Evolutionary conservation across 2,329 filamentous ascomycete genomes (phyloP).

Genomic region (Atkinsonella hypoxylon): DNA sequence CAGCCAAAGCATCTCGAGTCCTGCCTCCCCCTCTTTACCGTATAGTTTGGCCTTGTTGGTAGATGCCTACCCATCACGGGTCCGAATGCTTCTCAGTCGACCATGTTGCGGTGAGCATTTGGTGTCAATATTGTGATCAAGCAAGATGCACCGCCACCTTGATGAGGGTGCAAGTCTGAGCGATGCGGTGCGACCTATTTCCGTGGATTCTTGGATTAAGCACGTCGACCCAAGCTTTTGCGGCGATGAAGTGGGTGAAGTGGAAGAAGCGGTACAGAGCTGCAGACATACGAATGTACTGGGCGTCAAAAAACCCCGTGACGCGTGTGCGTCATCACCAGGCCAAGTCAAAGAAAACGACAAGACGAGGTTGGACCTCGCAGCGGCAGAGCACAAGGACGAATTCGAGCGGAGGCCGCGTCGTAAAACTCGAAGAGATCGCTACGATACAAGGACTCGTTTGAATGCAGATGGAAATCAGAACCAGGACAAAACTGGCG

Average conservation of each 20-base stretch:
- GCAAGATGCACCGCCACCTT: not conserved
- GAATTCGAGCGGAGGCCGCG: constrained; percentile 9
- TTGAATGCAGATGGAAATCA: not conserved
- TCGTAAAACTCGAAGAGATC: constrained; percentile 10
- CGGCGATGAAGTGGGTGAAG: not conserved
- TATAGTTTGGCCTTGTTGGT: too few species aligned
- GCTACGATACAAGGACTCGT: constrained; percentile 7
- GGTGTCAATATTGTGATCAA: not conserved
- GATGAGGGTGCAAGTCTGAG: not conserved
- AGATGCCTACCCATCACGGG: too few species aligned
- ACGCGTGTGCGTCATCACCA: too few species aligned
- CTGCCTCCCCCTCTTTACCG: too few species aligned
- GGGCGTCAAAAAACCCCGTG: too few species aligned
- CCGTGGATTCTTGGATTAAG: constrained; percentile 1
- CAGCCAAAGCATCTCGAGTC: too few species aligned
- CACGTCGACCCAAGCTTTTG: not conserved
- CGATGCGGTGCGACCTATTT: not conserved
- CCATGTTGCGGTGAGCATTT: too few species aligned
- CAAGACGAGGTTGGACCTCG: not conserved
- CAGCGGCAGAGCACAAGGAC: not conserved
- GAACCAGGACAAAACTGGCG: not conserved
- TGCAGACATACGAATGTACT: too few species aligned
- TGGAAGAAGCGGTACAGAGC: not conserved
- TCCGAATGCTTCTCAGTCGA: too few species aligned
- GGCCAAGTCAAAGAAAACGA: not conserved